A percentile compares a stretch with the other conserved stretches of the same genome.
These are phyloP conservation scores for Eleusine coracana DNA, from an alignment of 176 grass and related monocot genomes.

Conservation along the genomic window DNA sequence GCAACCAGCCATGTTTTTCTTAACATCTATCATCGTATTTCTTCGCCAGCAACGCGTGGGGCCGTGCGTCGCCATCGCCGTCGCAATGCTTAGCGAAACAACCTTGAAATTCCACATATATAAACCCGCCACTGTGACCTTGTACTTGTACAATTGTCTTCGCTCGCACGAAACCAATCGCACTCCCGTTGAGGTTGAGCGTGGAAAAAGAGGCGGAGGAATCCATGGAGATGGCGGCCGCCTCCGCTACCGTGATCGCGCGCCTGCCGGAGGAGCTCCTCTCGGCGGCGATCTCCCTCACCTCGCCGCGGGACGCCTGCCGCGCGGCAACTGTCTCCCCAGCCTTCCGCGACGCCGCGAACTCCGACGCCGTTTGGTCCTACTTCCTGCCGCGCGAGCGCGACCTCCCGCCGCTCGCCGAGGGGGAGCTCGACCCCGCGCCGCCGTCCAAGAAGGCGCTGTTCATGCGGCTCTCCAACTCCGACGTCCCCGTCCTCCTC, in stretches of 20 bases:
- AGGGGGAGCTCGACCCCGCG: conserved; percentile 34
- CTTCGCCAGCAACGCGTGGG: no score
- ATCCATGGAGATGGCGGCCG: not conserved
- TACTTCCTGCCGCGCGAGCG: conserved; percentile 52
- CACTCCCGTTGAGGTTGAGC: not conserved
- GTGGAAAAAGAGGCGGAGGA: not conserved
- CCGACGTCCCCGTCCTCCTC: conserved; percentile 49
- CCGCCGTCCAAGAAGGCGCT: conserved; percentile 48
- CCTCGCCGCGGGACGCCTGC: conserved; percentile 58
- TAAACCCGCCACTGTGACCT: not conserved
- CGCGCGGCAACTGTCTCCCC: conserved; percentile 45
- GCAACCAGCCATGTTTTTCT: no score
- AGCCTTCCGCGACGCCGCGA: conserved; percentile 53
- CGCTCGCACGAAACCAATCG: not conserved
- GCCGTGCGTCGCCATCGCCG: no score
- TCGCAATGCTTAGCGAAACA: not conserved
- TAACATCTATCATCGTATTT: no score
- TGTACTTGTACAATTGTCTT: no score
- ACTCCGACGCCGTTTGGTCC: conserved; percentile 66
- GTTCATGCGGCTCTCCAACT: conserved; percentile 59
- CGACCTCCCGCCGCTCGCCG: conserved; percentile 34
- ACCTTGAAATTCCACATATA: not conserved
- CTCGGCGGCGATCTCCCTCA: conserved; percentile 41
- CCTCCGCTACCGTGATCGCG: conserved; percentile 21
- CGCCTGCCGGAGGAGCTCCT: conserved; percentile 62